Evolutionary conservation across 139 green algal species (phyloP), one percentile per base, ranked within the genome.

Genomic region (Haematococcus lacustris): DNA sequence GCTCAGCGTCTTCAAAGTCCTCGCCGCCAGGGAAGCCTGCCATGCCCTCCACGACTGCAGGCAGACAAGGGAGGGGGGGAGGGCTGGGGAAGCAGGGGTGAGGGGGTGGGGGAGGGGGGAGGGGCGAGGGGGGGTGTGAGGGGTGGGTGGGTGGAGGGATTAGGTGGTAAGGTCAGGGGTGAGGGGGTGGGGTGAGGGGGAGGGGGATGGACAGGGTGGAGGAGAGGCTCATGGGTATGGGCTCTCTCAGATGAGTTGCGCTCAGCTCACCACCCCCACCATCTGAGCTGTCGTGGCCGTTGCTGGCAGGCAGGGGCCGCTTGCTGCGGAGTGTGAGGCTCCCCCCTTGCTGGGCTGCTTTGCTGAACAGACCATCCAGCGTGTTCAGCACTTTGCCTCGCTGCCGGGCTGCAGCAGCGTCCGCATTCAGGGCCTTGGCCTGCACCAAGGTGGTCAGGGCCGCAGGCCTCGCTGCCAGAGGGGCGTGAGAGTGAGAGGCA

Each of bases 1-100:
- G 81, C 68, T 89, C 85, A 0, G 76, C 68, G 21, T 90, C 86
- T 1, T 89, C 80, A 26, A 83, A 75, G 2, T 65, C 68, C 25
- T 61, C 38, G 3, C 38, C n/a, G 9, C 43, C 9, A 53, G 9
- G 9, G 9, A 53, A 9, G 17, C 43, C 9, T 9, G 43, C 43
- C n/a, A n/a, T n/a, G 17, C 43, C 9, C 43, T 9, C 17, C 43
- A 53, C 9, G 9, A 53, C 43, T 28, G 43, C 43, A 53, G 9
- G 17, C 9, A 28, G 9, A 53, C 43, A 53, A 17, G 43, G 9
- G 17, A 53, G 9, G 17, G 43, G 9, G 43, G 17, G 9, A 53
- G 9, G 17, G 9, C 43, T 53, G 43, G 43, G 43, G 17, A 9
- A 9, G 9, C 9, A 9, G 17, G 43, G 9, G 43, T 28, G 9